These are phyloP conservation scores for Metarhizium brunneum DNA, from an alignment of 2,329 filamentous ascomycete species.

Conservation along the genomic window DNA sequence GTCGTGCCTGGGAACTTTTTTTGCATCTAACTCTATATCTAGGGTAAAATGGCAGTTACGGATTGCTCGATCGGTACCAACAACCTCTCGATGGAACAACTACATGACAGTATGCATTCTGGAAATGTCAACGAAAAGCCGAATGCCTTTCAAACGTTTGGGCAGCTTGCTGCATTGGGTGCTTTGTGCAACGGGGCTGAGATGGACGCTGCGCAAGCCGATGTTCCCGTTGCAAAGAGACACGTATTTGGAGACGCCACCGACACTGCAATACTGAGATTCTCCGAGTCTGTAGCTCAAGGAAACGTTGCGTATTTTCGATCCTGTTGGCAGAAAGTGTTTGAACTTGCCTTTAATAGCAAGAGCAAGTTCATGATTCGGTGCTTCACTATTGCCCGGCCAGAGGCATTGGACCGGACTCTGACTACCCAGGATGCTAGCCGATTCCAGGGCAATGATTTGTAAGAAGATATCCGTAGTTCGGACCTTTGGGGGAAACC, in stretches of 20 bases:
- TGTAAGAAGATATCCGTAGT: constrained; percentile 20
- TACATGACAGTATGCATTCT: constrained; percentile 28
- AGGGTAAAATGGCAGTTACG: constrained; percentile 66
- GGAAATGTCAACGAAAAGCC: constrained; percentile 22
- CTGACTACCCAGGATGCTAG: constrained; percentile 25
- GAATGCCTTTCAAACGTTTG: constrained; percentile 23
- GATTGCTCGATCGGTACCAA: constrained; percentile 51
- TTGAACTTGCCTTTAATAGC: constrained; percentile 67
- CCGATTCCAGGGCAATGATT: constrained; percentile 25
- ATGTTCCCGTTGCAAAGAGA: constrained; percentile 49
- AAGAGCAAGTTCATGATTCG: constrained; percentile 78
- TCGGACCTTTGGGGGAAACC: neutral
- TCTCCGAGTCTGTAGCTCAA: constrained; percentile 50
- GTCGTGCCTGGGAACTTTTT: neutral
- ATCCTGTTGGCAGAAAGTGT: constrained; percentile 54
- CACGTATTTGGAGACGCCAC: constrained; percentile 68
- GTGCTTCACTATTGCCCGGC: constrained; percentile 38
- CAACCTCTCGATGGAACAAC: constrained; percentile 40
- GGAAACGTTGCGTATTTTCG: constrained; percentile 51
- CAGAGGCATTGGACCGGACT: constrained; percentile 23
- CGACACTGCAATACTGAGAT: constrained; percentile 63
- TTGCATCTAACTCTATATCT: neutral
- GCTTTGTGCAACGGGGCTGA: constrained; percentile 68
- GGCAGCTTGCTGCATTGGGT: constrained; percentile 51
- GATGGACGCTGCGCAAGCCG: constrained; percentile 57